Evolutionary conservation across 257 asterid genomes (phyloP).

Genomic region (Nicotiana obtusifolia): DNA sequence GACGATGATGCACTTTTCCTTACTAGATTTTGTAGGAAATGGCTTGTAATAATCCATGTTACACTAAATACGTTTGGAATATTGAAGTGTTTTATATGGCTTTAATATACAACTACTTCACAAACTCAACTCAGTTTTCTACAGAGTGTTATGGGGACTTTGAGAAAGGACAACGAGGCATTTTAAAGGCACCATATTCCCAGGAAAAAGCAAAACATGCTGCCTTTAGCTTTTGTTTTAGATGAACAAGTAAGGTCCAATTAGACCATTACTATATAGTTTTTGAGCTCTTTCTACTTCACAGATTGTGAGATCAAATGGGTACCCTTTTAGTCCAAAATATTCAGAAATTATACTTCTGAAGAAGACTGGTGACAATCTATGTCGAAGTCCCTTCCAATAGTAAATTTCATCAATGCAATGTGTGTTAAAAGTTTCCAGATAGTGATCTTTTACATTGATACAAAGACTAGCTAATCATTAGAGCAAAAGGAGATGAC

Average conservation of each 20-base stretch:
- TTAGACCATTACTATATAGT: background rate
- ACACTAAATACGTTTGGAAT: background rate
- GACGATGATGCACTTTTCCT: too few species aligned
- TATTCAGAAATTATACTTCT: too few species aligned
- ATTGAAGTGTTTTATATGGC: background rate
- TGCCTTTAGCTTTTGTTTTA: background rate
- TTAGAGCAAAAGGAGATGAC: background rate
- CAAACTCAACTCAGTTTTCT: too few species aligned
- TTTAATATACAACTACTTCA: too few species aligned
- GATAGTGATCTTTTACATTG: background rate
- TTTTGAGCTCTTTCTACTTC: background rate
- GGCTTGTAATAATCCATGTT: background rate
- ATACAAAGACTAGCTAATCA: background rate
- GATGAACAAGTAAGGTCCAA: background rate
- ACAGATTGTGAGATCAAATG: background rate
- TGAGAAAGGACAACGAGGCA: background rate
- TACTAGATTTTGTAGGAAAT: too few species aligned
- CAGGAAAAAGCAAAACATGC: background rate
- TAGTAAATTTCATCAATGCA: background rate
- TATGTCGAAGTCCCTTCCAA: background rate
- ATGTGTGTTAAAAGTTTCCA: background rate
- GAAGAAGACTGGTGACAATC: background rate
- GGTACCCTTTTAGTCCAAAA: background rate
- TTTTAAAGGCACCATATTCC: too few species aligned
- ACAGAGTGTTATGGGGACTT: background rate